These are phyloP conservation scores for Escovopsis sp. DNA, from an alignment of 2,329 filamentous ascomycete genomes.

Conservation along the genomic window DNA sequence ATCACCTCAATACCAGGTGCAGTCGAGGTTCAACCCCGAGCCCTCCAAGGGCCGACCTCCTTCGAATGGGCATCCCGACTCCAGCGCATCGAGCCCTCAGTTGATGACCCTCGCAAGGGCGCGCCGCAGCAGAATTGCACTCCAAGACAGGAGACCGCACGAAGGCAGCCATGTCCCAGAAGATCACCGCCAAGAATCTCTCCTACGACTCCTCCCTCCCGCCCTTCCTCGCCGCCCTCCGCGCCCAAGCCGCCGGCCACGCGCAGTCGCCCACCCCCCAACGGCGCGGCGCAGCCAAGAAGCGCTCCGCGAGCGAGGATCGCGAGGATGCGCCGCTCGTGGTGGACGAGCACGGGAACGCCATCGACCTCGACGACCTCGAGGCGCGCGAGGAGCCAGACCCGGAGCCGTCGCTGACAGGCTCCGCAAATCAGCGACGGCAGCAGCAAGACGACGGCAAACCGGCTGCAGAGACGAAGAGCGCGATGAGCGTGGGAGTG, in stretches of 20 bases:
- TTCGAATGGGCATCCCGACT: too few relatives aligned
- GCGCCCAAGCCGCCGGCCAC: slow-evolving; percentile 32
- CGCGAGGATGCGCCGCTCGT: slow-evolving; percentile 65
- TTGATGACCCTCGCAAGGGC: too few relatives aligned
- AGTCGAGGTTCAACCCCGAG: too few relatives aligned
- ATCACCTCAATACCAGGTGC: too few relatives aligned
- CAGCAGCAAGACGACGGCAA: slow-evolving; percentile 21
- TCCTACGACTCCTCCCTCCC: slow-evolving; percentile 46
- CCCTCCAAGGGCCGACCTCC: too few relatives aligned
- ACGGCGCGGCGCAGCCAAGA: slow-evolving; percentile 34
- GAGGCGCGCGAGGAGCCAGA: too few relatives aligned
- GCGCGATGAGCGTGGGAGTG: slow-evolving; percentile 19
- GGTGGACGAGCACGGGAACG: slow-evolving; percentile 57
- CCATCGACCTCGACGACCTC: slow-evolving; percentile 31
- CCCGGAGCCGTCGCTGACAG: slow-evolving; percentile 12
- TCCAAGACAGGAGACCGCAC: too few relatives aligned
- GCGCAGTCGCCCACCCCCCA: slow-evolving; percentile 37
- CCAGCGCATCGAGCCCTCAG: too few relatives aligned
- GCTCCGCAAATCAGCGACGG: slow-evolving; percentile 9
- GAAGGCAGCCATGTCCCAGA: slow-evolving; percentile 30
- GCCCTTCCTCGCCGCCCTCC: slow-evolving; percentile 44
- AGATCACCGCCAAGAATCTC: slow-evolving; percentile 58
- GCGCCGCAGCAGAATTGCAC: too few relatives aligned
- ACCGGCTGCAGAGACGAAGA: neutral
- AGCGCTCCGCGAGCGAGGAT: slow-evolving; percentile 48